A percentile compares a stretch with the other conserved stretches of the same genome.
phyloP scores from a whole-genome alignment of 1,284 basidiomycete genomes.

The Papiliotrema nemorosa region DNA sequence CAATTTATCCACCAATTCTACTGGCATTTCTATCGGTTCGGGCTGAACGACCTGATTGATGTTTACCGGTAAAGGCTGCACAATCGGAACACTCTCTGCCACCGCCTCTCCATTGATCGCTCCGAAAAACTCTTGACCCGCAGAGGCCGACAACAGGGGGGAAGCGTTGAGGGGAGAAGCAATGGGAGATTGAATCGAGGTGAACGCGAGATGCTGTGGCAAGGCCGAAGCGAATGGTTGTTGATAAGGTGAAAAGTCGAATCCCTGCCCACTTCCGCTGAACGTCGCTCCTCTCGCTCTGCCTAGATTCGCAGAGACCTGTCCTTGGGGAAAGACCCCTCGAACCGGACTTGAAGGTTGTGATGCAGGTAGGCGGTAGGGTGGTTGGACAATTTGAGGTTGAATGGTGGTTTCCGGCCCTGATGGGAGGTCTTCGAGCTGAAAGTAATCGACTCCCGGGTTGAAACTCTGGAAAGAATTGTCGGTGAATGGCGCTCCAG shows the following conservation, averaged over 20 bases:
- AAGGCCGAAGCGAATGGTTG: slow-evolving; percentile 20
- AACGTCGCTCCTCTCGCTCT: slow-evolving; percentile 43
- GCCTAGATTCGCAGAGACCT: slow-evolving; percentile 21
- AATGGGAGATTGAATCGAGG: slow-evolving; percentile 22
- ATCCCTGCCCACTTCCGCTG: slow-evolving; percentile 23
- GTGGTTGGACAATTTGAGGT: neutral
- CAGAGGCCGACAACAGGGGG: neutral
- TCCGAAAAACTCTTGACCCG: neutral
- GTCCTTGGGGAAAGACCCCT: slow-evolving; percentile 25
- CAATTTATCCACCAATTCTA: slow-evolving; percentile 33
- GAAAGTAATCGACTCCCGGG: slow-evolving; percentile 39
- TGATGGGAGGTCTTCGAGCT: slow-evolving; percentile 28
- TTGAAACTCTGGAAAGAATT: slow-evolving; percentile 24
- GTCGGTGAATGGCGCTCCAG: slow-evolving; percentile 37
- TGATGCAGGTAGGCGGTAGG: slow-evolving; percentile 36
- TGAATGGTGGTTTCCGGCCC: slow-evolving; percentile 5
- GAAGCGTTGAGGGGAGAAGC: slow-evolving; percentile 26
- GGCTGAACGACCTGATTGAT: neutral
- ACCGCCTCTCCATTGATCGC: slow-evolving; percentile 12
- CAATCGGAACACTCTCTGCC: too few species aligned
- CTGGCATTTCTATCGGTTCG: slow-evolving; percentile 13
- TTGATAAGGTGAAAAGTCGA: slow-evolving; percentile 6
- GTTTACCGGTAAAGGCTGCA: neutral
- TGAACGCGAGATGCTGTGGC: slow-evolving; percentile 36
- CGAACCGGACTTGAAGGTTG: slow-evolving; percentile 42